These are phyloP conservation scores for Phytophthora chlamydospora DNA, from an alignment of 352 stramenopile species.

Conservation along the genomic window DNA sequence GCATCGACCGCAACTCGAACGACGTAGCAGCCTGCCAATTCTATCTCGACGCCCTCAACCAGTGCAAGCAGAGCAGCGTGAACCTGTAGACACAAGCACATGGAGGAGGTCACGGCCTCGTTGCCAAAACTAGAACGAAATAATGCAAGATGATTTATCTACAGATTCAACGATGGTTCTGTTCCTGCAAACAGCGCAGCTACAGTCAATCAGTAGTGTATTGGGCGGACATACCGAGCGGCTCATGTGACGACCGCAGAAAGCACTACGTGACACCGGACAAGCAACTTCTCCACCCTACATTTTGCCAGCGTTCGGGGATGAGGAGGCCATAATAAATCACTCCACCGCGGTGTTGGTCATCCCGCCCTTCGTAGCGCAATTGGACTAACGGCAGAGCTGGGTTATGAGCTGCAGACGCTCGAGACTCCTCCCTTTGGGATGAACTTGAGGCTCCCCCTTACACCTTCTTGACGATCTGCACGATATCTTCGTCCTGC, in stretches of 20 bases:
- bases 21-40: conserved; percentile 86
- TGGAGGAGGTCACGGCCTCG: not conserved
- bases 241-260: not conserved
- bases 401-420: conserved; percentile 1
- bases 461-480: conserved; percentile 97
- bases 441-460: conserved; percentile 2
- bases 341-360: conserved; percentile 8
- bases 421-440: conserved; percentile 2
- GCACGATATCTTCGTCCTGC: conserved; percentile 98
- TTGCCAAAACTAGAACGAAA: not conserved
- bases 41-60: conserved; percentile 83
- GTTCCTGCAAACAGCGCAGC: not conserved
- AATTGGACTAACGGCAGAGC: conserved; percentile 2
- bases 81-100: conserved; percentile 48
- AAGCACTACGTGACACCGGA: not conserved
- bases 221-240: conserved; percentile 1
- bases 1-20: conserved; percentile 76
- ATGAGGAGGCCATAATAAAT: conserved; percentile 27
- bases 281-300: conserved; percentile 3
- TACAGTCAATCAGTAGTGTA: conserved; percentile 26
- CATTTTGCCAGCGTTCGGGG: conserved; percentile 9
- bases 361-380: conserved; percentile 1
- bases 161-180: not conserved
- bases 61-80: conserved; percentile 80
- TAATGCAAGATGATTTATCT: conserved; percentile 30